Evolutionary conservation across 1,284 basidiomycete species (phyloP), one percentile per base, ranked within the genome.

Genomic region (Paramarasmius palmivorus): DNA sequence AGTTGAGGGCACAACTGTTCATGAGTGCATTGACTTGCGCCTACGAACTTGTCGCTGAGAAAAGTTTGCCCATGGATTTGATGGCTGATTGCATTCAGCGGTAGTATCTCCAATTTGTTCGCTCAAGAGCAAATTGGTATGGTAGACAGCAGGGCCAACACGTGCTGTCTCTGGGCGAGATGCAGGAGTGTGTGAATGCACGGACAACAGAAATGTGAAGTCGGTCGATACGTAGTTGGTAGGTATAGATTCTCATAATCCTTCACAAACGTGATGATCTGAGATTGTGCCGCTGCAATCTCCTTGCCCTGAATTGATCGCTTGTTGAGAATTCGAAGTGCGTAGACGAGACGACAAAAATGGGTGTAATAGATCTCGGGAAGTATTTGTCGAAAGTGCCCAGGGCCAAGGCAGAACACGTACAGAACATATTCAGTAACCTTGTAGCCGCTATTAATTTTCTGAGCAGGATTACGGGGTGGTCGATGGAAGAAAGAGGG

Each of bases 381-480:
- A 34, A 74, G 62, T n/a, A 68, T n/a, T 14, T 39, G 29, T 39
- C 60, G 54, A 7, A 73, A 56, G 1, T 72, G 57, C 0, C 50
- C 66, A 2, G 68, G 71, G 22, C 41, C n/a, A 14, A 44, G 22
- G n/a, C 41, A 19, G 4, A 44, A 15, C 14, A 44, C 41, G 20
- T 44, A 44, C 9, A 44, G 17, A 19, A 44, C 12, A 25, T 44
- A 44, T 25, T 44, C 41, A 7, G 22, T 25, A 23, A 44, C 22
- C 20, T 44, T 44, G 22, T 5, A 44, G 7, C 41, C 41, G 23
- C 41, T 44, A 23, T 5, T 7, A 7, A 39, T 62, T 29, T 73
- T 74, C 34, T 72, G 58, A 0, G 68, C 67, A 39, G 63, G 61
- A 55, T 75, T 69, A 5, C 62, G 62, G 3, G 70, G 72, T 8